phyloP scores from a whole-genome alignment of 192 early-diverging fungal genomes.

The Entophlyctis helioformis region DNA sequence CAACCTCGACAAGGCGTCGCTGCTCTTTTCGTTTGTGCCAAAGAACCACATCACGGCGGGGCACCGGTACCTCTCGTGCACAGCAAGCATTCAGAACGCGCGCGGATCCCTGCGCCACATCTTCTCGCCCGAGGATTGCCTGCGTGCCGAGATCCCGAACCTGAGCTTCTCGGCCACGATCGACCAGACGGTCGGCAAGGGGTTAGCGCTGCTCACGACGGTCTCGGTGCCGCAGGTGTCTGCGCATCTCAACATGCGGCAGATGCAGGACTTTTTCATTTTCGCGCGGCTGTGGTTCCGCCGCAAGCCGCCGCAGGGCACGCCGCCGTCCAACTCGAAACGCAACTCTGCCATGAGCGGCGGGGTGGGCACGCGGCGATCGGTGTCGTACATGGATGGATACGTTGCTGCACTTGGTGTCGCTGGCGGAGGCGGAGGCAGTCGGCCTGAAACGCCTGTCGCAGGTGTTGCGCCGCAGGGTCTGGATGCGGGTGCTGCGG shows the following conservation, averaged over 20 bases:
- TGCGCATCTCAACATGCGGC: constrained; percentile 49
- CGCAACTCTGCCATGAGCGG: no score
- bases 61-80: constrained; percentile 30
- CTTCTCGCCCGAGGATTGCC: constrained; percentile 67
- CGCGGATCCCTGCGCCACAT: constrained; percentile 54
- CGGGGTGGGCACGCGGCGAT: neutral
- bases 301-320: constrained; percentile 6
- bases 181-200: constrained; percentile 27
- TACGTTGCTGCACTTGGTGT: neutral
- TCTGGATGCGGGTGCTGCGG: no score
- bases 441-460: neutral
- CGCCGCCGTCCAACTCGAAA: no score
- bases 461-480: no score
- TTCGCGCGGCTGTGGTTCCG: constrained; percentile 59
- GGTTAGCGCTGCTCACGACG: no score
- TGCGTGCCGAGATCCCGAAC: constrained; percentile 45
- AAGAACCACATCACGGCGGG: constrained; percentile 1
- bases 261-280: constrained; percentile 61
- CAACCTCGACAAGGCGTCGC: constrained; percentile 58
- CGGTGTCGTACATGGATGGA: neutral
- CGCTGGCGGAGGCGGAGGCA: neutral
- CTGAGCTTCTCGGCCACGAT: constrained; percentile 49
- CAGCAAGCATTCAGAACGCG: constrained; percentile 42
- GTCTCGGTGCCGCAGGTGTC: constrained; percentile 39
- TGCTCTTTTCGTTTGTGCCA: constrained; percentile 32